Conservation (phyloP, 225 moss, liverwort and hornwort species). For the Thuidium tamariscinum region DNA sequence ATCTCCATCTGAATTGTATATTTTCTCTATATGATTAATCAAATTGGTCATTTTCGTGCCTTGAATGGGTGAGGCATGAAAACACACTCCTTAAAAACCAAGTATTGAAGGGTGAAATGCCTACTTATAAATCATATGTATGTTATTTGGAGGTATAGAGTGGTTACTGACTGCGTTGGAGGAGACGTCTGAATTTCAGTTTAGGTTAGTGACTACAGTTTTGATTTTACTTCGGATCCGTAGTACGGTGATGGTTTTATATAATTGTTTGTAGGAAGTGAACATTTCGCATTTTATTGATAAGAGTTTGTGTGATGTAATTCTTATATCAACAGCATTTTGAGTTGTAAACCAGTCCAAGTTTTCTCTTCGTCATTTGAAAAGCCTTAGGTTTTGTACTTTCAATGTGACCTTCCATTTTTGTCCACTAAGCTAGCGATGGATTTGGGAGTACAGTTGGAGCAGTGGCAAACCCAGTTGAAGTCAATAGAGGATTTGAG, state of each 20-base stretch:
- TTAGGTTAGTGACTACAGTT: background rate
- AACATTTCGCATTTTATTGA: background rate
- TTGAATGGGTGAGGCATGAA: background rate
- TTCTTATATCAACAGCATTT: background rate
- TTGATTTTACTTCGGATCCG: background rate
- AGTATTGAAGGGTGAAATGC: background rate
- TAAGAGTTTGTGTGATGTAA: background rate
- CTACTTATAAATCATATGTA: background rate
- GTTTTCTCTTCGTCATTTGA: background rate
- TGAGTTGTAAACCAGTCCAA: background rate
- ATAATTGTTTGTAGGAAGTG: background rate
- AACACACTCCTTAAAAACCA: background rate
- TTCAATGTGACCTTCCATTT: background rate
- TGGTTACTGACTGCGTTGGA: background rate
- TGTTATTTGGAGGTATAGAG: background rate
- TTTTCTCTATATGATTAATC: background rate
- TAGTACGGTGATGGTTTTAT: background rate
- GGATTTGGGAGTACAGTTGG: conserved; percentile 12
- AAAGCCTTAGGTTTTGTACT: background rate
- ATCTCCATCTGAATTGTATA: background rate
- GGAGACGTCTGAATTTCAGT: background rate
- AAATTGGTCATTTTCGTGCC: background rate
- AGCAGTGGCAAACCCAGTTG: conserved; percentile 62
- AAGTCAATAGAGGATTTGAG: conserved; percentile 55
- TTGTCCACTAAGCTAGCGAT: background rate